Evolutionary conservation across 768 basidiomycete genomes (phyloP), one percentile per base, ranked within the genome.

Genomic region (Boletus rubroflammeus): DNA sequence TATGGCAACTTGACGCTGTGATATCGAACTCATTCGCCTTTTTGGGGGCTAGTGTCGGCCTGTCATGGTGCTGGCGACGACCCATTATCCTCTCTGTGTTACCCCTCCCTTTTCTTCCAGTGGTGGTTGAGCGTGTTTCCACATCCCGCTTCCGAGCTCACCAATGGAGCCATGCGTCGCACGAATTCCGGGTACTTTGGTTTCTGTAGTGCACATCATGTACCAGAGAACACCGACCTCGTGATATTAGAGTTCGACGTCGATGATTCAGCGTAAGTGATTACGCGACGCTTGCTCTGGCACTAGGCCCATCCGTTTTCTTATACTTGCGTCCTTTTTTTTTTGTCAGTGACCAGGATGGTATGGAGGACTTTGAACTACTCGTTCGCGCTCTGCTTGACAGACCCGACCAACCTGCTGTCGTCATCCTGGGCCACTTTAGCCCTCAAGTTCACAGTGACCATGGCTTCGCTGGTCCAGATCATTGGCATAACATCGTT

Each of bases 111-210:
- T 50, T 91, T 98, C 75, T 98, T 98, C 77, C 77, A 86, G 47
- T 99, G 97, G 96, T 97, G 96, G 91, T 93, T 95, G 73, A 81
- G 78, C 50, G 83, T 98, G n/a, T 99, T 99, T 74, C 97, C 96
- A 0, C 93, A 99, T 70, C 96, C 96, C 0, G 95, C 94, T 2
- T 93, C 95, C 11, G 95, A 98, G 69, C 81, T 99, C 61, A 99
- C 96, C 26, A 99, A 99, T 70, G 96, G 96, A 34, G 96, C 96
- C 4, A 89, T 95, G 81, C 81, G 93, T 15, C 85, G 86, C 47
- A 94, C 95, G 21, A 88, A 89, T 71, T 93, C 94, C 1, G 88
- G 85, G 11, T 99, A 99, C 74, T 99, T 95, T 76, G 90, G 88
- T 9, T 98, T 86, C 75, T 99, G 96, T 78, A 90, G 84, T 62